Evolutionary conservation across 2,329 filamentous ascomycete genomes (phyloP).

Genomic region (Neoascochyta sp.): DNA sequence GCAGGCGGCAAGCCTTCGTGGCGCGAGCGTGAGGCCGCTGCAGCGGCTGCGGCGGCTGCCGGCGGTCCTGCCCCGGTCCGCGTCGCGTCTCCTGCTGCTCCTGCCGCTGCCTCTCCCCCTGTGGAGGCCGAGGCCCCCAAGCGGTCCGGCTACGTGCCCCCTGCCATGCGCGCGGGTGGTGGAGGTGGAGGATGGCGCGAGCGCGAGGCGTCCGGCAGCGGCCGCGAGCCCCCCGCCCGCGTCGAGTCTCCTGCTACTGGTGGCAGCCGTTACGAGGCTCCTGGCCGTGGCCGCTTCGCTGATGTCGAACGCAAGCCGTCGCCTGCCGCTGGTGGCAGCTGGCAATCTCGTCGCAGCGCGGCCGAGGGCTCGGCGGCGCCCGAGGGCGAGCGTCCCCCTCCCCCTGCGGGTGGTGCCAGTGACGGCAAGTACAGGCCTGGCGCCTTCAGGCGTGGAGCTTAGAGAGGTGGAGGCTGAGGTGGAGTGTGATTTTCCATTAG

Average conservation of each 20-base stretch:
- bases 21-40: conserved; percentile 67
- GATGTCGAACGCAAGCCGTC: conserved; percentile 31
- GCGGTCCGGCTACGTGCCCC: conserved; percentile 46
- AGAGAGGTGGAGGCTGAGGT: conserved; percentile 6
- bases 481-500: conserved; percentile 7
- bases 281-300: conserved; percentile 27
- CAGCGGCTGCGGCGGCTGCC: conserved; percentile 36
- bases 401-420: conserved; percentile 22
- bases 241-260: conserved; percentile 33
- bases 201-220: conserved; percentile 32
- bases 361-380: conserved; percentile 17
- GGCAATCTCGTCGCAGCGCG: conserved; percentile 22
- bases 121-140: conserved; percentile 35
- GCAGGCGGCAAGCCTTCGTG: conserved; percentile 62
- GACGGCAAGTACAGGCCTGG: conserved; percentile 43
- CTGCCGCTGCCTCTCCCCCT: conserved; percentile 33
- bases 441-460: conserved; percentile 27
- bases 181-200: conserved; percentile 37
- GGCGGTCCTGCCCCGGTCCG: conserved; percentile 24
- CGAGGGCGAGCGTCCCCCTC: conserved; percentile 25
- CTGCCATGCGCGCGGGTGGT: conserved; percentile 39
- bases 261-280: conserved; percentile 27
- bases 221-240: conserved; percentile 26
- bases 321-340: conserved; percentile 31
- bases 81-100: conserved; percentile 12